Evolutionary conservation across 805 yeast species (phyloP).

Genomic region (Saturnispora diversa): DNA sequence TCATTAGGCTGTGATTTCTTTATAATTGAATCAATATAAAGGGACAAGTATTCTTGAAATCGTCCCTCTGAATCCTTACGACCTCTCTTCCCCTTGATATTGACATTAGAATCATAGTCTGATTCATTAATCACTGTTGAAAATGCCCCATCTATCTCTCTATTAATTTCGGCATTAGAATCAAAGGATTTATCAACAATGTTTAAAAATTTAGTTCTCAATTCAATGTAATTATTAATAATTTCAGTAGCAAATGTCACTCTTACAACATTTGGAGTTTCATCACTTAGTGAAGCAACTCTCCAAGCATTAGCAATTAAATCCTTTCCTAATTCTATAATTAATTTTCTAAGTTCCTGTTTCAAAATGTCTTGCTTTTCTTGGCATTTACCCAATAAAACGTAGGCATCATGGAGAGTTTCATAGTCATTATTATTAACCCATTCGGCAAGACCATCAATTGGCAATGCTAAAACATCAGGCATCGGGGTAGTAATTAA

Average conservation of each 20-base stretch:
- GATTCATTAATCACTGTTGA: constrained; percentile 51
- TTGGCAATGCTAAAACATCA: constrained; percentile 41
- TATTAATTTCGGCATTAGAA: constrained; percentile 41
- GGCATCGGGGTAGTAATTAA: constrained; percentile 52
- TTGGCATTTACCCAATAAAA: constrained; percentile 47
- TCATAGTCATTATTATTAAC: constrained; percentile 36
- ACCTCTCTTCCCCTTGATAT: not conserved
- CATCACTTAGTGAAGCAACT: constrained; percentile 22
- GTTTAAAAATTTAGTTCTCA: constrained; percentile 42
- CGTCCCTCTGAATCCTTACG: constrained; percentile 20
- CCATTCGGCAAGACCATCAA: constrained; percentile 55
- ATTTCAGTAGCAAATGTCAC: constrained; percentile 56
- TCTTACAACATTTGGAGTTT: constrained; percentile 10
- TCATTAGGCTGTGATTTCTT: constrained; percentile 42
- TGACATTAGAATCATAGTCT: constrained; percentile 4
- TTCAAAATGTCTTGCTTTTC: constrained; percentile 42
- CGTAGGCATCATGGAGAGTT: constrained; percentile 42
- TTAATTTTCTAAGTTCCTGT: constrained; percentile 37
- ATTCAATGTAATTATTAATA: constrained; percentile 49
- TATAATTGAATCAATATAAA: constrained; percentile 50
- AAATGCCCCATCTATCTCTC: constrained; percentile 53
- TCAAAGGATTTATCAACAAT: constrained; percentile 44
- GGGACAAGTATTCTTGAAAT: constrained; percentile 47
- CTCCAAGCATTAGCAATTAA: constrained; percentile 25
- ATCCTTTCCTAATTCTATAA: constrained; percentile 40